These are phyloP conservation scores for Clavispora vitiphila DNA, from an alignment of 805 yeast genomes.

Conservation along the genomic window DNA sequence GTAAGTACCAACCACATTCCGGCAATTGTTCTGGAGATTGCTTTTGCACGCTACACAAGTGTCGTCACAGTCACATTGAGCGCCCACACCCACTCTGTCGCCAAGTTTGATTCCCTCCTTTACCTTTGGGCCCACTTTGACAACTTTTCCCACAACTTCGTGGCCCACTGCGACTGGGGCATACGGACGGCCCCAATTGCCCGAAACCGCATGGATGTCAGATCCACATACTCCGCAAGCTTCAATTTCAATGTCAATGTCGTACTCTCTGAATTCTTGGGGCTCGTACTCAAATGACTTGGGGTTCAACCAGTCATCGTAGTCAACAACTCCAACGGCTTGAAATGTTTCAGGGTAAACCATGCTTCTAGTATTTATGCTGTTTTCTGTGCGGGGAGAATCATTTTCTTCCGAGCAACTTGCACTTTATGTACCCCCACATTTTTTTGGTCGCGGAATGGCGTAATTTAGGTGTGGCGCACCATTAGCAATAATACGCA, in stretches of 20 bases:
- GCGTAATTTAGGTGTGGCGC: background rate
- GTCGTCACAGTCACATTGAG: slow-evolving; percentile 35
- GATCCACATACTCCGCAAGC: slow-evolving; percentile 47
- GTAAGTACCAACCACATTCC: slow-evolving; percentile 10
- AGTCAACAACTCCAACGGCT: slow-evolving; percentile 16
- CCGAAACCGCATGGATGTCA: slow-evolving; percentile 49
- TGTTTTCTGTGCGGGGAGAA: no score
- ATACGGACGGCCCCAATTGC: slow-evolving; percentile 43
- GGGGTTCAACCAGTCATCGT: slow-evolving; percentile 16
- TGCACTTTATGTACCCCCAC: no score
- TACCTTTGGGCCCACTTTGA: slow-evolving; percentile 15
- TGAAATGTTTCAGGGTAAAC: slow-evolving; percentile 15
- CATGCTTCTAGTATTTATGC: background rate
- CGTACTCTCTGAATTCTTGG: slow-evolving; percentile 15
- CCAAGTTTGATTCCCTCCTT: slow-evolving; percentile 47
- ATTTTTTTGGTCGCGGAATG: background rate
- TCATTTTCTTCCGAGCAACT: no score
- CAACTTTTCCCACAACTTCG: slow-evolving; percentile 19
- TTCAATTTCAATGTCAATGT: slow-evolving; percentile 13
- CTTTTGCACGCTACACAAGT: slow-evolving; percentile 10
- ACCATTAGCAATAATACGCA: no score
- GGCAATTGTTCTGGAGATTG: slow-evolving; percentile 11
- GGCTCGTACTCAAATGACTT: slow-evolving; percentile 14
- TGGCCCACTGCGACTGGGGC: slow-evolving; percentile 23
- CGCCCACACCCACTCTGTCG: slow-evolving; percentile 79